phyloP scores from a whole-genome alignment of 352 stramenopile genomes.

The Phytophthora foliorum region DNA sequence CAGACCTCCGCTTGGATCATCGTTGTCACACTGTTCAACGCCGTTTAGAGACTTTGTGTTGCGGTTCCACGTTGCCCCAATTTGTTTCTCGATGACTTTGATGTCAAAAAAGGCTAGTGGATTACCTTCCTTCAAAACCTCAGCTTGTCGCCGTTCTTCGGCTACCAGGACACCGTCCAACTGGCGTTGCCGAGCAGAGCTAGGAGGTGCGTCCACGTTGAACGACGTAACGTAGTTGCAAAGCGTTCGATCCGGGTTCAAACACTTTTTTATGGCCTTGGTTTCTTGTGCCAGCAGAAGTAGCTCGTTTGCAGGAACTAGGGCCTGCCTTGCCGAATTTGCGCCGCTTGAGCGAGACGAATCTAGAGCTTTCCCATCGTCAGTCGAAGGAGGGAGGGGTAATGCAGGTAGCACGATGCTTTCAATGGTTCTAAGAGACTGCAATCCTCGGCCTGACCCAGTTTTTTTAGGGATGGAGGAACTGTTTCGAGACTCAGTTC shows the following conservation, averaged over 20 bases:
- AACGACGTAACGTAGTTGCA: slow-evolving; percentile 59
- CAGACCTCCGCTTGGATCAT: background rate
- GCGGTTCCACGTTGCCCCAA: slow-evolving; percentile 19
- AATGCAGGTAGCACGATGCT: background rate
- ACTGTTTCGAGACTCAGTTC: background rate
- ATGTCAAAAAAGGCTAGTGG: slow-evolving; percentile 68
- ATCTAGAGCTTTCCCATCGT: background rate
- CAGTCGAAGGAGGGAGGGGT: background rate
- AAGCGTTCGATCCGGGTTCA: slow-evolving; percentile 40
- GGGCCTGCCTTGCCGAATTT: slow-evolving; percentile 18
- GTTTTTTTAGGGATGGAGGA: background rate
- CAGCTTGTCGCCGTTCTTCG: slow-evolving; percentile 40
- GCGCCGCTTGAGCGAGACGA: background rate
- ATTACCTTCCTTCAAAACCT: slow-evolving; percentile 70
- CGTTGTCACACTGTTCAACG: background rate
- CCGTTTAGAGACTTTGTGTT: slow-evolving; percentile 5
- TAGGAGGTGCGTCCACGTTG: slow-evolving; percentile 66
- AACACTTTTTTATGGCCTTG: slow-evolving; percentile 28
- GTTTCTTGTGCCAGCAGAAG: slow-evolving; percentile 48
- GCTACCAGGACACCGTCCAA: slow-evolving; percentile 42
- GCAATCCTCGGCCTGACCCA: background rate
- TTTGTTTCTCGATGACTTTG: slow-evolving; percentile 37
- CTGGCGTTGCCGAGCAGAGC: slow-evolving; percentile 36
- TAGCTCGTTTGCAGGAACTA: slow-evolving; percentile 71
- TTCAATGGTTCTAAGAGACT: background rate